A percentile compares a stretch with the other conserved stretches of the same genome.
Evolutionary conservation across 768 basidiomycete genomes (phyloP).

Genomic region (Boletellus ananas): DNA sequence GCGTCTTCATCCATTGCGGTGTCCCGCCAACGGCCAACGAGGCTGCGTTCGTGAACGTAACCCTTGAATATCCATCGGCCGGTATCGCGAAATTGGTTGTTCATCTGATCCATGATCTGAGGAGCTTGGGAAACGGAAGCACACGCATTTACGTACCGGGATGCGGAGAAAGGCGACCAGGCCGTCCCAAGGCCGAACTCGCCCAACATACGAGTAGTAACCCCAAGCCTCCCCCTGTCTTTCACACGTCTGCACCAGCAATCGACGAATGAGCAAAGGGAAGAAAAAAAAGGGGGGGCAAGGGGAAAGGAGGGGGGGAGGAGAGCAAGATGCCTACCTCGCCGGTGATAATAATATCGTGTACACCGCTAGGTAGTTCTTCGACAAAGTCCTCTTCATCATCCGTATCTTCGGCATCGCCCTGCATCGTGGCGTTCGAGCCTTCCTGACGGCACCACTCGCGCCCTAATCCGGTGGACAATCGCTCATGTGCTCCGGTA

Average conservation of each 20-base stretch:
- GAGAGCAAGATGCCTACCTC: slow-evolving; percentile 32
- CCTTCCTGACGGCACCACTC: slow-evolving; percentile 27
- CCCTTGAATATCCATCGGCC: slow-evolving; percentile 53
- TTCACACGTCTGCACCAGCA: slow-evolving; percentile 36
- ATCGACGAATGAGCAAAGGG: neutral
- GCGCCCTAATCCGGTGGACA: slow-evolving; percentile 5
- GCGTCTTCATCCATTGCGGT: slow-evolving; percentile 37
- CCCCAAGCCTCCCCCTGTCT: slow-evolving; percentile 50
- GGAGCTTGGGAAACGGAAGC: slow-evolving; percentile 1
- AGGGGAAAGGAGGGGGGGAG: neutral
- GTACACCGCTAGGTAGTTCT: slow-evolving; percentile 39
- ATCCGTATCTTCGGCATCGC: slow-evolving; percentile 31
- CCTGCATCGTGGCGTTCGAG: slow-evolving; percentile 13
- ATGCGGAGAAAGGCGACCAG: slow-evolving; percentile 43
- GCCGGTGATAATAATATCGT: slow-evolving; percentile 51
- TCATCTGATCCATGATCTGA: slow-evolving; percentile 29
- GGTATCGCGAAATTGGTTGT: slow-evolving; percentile 26
- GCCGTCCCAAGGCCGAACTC: slow-evolving; percentile 51
- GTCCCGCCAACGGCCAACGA: slow-evolving; percentile 55
- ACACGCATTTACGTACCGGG: slow-evolving; percentile 34
- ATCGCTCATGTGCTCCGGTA: slow-evolving; percentile 31
- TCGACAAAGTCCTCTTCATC: slow-evolving; percentile 39
- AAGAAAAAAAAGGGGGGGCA: neutral
- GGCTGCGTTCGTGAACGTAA: slow-evolving; percentile 46
- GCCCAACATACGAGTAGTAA: slow-evolving; percentile 41